Evolutionary conservation across 2,329 filamentous ascomycete genomes (phyloP).

Genomic region (Claviceps sorghi): DNA sequence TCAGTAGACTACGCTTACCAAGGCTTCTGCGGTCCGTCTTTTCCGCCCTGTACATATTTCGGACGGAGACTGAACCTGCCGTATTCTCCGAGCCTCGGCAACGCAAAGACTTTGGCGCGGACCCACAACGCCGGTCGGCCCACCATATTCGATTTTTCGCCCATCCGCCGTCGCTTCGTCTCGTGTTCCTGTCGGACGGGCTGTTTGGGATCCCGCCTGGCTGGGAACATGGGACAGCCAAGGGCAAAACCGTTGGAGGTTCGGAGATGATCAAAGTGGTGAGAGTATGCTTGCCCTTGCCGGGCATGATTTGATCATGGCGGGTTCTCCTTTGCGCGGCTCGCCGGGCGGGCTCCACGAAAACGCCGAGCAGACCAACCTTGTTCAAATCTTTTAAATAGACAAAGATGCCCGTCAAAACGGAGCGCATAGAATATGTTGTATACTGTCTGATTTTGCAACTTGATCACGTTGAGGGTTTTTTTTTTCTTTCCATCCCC

Average conservation of each 20-base stretch:
- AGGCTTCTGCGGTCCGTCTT: neutral
- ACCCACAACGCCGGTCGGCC: neutral
- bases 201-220: neutral
- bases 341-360: neutral
- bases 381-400: neutral
- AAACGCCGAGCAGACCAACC: neutral
- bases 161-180: neutral
- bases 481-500: too few species aligned
- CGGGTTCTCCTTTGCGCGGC: neutral
- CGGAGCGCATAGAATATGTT: neutral
- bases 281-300: neutral
- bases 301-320: neutral
- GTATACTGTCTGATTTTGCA: too few species aligned
- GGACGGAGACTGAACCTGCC: neutral
- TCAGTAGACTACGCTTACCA: neutral
- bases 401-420: neutral
- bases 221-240: neutral
- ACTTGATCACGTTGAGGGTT: too few species aligned
- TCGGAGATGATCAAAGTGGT: neutral
- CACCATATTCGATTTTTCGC: neutral
- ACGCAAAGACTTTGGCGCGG: neutral
- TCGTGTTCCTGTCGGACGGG: neutral
- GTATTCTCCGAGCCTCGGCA: conserved; percentile 4
- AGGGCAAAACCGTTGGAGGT: neutral
- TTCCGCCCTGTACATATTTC: neutral